Evolutionary conservation across 129 eudicot species (phyloP).

Genomic region (Daucus carota): DNA sequence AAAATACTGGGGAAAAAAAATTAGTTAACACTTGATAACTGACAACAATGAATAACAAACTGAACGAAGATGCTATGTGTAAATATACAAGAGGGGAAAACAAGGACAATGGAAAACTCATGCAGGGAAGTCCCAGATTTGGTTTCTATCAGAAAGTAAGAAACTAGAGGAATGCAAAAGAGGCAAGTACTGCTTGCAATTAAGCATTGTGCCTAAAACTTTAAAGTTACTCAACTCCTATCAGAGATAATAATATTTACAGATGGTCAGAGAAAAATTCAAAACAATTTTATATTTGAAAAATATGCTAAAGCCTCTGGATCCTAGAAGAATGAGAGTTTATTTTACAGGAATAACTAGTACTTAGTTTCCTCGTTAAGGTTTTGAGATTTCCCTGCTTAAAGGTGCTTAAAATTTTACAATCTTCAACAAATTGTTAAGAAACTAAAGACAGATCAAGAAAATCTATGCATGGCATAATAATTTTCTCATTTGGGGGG

Average conservation of each 20-base stretch:
- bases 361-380: neutral
- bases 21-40: neutral
- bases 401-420: neutral
- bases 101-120: no score
- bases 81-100: no score
- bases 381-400: neutral
- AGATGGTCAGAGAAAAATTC: neutral
- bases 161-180: neutral
- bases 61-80: neutral
- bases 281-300: no score
- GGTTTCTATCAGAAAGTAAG: neutral
- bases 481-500: neutral
- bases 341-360: neutral
- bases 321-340: no score
- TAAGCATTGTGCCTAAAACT: neutral
- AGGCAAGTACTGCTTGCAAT: neutral
- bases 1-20: constrained; percentile 54
- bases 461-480: no score
- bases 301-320: neutral
- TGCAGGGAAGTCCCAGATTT: no score
- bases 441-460: no score
- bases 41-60: neutral
- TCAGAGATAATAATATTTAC: neutral
- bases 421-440: neutral
- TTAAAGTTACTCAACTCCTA: neutral